Base-by-base conservation (phyloP, 2,329 filamentous ascomycete genomes). In the Uncinocarpus reesii region DNA sequence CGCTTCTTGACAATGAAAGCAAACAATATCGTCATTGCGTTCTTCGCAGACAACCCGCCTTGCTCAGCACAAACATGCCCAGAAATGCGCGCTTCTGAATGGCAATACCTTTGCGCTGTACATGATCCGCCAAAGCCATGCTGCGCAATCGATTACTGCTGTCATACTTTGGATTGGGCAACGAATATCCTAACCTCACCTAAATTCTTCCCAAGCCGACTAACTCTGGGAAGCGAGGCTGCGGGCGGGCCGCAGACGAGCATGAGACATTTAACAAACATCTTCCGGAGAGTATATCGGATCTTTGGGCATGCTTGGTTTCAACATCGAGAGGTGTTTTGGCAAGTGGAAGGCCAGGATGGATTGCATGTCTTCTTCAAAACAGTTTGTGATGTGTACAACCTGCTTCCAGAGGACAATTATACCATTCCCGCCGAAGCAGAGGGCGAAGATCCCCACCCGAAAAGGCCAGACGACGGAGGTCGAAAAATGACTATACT, bases 251-350 rank as follows among this genome's bases (percentile, higher is more conserved):
- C 64, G 1, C 66, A 68, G 52, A 62, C 68, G n/a, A 68, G 67
- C 55, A 67, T 70, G 65, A 60, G 65, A 65, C 90, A 93, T 64
- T 74, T 98, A 51, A 84, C 90, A 57, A 96, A 95, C 64, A 90
- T 98, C 49, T 96, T 98, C 67, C 79, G 92, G 48, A 79, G 92
- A 11, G 78, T 96, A 42, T 94, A 98, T 66, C 80, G 92, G 52
- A 96, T 98, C 67, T 98, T 96, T 63, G 92, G 92, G 40, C 92
- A 98, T 64, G 92, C 92, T 6, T 98, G 92, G 92, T 98, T 95
- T 65, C 88, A 95, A 68, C 92, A 98, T 65, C 80, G 89, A 38
- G 84, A 84, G 48, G 86, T 95, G 46, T 98, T 96, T 65, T 96
- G 90, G 88, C 81, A 85, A 34, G 83, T 96, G 1, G 92, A 98